Evolutionary conservation across 306 rosid species (phyloP).

Genomic region (Adenanthera pavonina): DNA sequence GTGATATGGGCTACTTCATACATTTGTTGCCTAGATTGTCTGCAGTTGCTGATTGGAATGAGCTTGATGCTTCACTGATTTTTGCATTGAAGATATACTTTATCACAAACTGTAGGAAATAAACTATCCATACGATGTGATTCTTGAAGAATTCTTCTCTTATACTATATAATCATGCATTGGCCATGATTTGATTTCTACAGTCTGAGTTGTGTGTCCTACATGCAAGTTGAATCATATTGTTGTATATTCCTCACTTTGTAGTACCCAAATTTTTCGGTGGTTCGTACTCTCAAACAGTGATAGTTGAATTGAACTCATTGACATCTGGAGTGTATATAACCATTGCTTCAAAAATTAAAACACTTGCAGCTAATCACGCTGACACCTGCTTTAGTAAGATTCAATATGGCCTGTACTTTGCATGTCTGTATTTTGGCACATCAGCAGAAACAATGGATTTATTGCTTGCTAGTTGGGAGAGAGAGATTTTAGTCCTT

Average conservation of each 20-base stretch:
- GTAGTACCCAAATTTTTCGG: neutral
- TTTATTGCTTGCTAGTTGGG: neutral
- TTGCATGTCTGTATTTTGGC: neutral
- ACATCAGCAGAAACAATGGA: neutral
- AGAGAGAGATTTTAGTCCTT: neutral
- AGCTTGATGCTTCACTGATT: constrained; percentile 20
- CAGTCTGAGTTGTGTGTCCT: neutral
- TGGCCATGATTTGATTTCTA: neutral
- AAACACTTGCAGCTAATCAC: neutral
- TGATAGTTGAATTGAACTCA: neutral
- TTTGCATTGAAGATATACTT: constrained; percentile 14
- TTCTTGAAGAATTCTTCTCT: neutral
- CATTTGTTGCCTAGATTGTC: neutral
- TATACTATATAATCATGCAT: neutral
- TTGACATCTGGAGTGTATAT: neutral
- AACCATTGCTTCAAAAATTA: neutral
- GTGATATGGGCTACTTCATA: neutral
- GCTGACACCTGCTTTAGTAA: neutral
- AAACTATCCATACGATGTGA: neutral
- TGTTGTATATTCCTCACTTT: neutral
- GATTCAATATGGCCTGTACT: neutral
- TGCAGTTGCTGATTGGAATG: constrained; percentile 16
- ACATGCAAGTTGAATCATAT: neutral
- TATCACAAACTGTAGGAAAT: neutral
- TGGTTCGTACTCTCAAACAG: neutral